phyloP scores from a whole-genome alignment of 176 grass and related monocot species.

The Metroxylon sagu region DNA sequence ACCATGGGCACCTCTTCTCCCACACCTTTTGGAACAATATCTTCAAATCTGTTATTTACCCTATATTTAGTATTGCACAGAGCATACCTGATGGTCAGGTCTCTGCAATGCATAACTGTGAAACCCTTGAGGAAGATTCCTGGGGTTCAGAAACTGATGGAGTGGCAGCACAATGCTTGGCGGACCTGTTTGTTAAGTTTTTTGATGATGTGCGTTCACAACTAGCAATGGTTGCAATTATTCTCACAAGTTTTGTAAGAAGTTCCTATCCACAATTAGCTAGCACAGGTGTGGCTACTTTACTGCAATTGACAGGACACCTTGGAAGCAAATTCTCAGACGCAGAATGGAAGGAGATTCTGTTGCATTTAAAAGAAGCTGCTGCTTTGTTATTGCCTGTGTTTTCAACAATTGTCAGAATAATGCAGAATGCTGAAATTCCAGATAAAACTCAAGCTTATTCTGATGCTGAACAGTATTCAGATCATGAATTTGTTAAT shows the following conservation, averaged over 20 bases:
- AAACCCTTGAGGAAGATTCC: slow-evolving; percentile 36
- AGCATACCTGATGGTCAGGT: slow-evolving; percentile 28
- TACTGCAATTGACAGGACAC: slow-evolving; percentile 61
- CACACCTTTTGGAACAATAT: slow-evolving; percentile 69
- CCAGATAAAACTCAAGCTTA: slow-evolving; percentile 64
- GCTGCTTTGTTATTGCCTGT: slow-evolving; percentile 35
- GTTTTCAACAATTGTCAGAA: slow-evolving; percentile 62
- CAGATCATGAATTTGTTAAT: slow-evolving; percentile 63
- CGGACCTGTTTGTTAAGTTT: slow-evolving; percentile 61
- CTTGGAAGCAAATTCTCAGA: slow-evolving; percentile 57
- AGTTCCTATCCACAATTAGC: slow-evolving; percentile 75
- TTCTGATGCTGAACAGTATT: slow-evolving; percentile 73
- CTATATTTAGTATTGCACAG: slow-evolving; percentile 52
- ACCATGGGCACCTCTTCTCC: slow-evolving; percentile 87
- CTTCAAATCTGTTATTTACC: slow-evolving; percentile 76
- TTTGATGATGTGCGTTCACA: slow-evolving; percentile 68
- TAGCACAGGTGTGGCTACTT: slow-evolving; percentile 53
- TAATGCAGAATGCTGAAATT: slow-evolving; percentile 89
- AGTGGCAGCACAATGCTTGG: slow-evolving; percentile 68
- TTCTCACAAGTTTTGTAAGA: slow-evolving; percentile 63
- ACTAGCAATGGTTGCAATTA: slow-evolving; percentile 50
- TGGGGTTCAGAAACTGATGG: slow-evolving; percentile 60
- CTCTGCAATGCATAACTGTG: slow-evolving; percentile 33
- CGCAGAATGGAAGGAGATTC: slow-evolving; percentile 64
- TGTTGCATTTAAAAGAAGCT: slow-evolving; percentile 72